Conservation (phyloP, 208 protist genomes). For the Dictyostelium gargantuum region DNA sequence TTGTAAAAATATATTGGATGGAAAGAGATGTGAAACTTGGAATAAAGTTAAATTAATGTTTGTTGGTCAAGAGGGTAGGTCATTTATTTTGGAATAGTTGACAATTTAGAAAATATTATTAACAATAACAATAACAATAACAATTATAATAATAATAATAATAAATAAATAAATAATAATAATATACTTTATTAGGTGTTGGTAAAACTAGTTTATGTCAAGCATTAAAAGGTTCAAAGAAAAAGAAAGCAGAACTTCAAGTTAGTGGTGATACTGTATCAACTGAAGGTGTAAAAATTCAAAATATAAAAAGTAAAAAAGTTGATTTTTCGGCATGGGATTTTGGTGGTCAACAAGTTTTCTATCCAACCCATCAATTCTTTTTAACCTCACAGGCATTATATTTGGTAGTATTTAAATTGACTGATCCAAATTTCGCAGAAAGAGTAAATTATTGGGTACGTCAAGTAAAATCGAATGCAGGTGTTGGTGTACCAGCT, state of each 20-base stretch:
- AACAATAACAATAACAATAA: too few species aligned
- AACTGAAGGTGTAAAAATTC: constrained; percentile 57
- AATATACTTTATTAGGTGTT: too few species aligned
- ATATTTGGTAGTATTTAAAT: constrained; percentile 68
- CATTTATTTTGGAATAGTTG: too few species aligned
- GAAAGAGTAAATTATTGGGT: constrained; percentile 73
- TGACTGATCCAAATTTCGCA: constrained; percentile 43
- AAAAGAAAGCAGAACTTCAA: constrained; percentile 41
- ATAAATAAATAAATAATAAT: too few species aligned
- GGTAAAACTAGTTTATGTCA: constrained; percentile 48
- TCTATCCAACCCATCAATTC: constrained; percentile 80
- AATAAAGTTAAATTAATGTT: constrained; percentile 64
- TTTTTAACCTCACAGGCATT: constrained; percentile 69
- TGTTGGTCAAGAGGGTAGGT: constrained; percentile 61
- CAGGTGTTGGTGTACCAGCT: neutral
- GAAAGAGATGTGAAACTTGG: constrained; percentile 21
- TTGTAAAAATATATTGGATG: constrained; percentile 36
- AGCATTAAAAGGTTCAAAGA: constrained; percentile 25
- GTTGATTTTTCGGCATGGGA: constrained; percentile 72
- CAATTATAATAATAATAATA: too few species aligned
- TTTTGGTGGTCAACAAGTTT: constrained; percentile 76
- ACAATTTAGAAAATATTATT: too few species aligned
- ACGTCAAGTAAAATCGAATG: constrained; percentile 50
- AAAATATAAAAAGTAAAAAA: constrained; percentile 18
- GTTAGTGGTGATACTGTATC: constrained; percentile 42